Base-by-base conservation (phyloP, 257 asterid species). In the Lycium ferocissimum region DNA sequence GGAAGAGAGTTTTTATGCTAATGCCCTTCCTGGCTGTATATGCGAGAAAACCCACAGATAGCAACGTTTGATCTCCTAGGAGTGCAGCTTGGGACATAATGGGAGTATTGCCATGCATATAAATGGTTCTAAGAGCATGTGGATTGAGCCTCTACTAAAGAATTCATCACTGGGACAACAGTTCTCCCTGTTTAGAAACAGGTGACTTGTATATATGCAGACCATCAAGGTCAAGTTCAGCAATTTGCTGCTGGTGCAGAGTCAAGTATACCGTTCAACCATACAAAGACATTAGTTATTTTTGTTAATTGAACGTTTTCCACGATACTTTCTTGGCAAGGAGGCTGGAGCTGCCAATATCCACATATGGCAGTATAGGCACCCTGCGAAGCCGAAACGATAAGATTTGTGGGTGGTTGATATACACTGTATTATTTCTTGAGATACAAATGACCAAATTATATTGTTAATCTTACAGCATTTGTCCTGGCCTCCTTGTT, bases 1-100 rank as follows among this genome's bases (percentile, higher is more conserved):
- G 58, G 99, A 96, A 90, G 98, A 96, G 88, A 93, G 98, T 88
- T 96, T 94, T 85, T 96, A 92, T 80, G 99, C 99, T 20, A 96
- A 96, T 88, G 96, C 99, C 40, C 89, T 93, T 80, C 98, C 98
- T 15, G 98, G 97, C 69, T 96, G 99, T 86, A 92, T 96, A 66
- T 96, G 99, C 84, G 97, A 94, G 91, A 92, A 58, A 84, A 88
- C 35, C 84, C 91, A 86, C 37, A 89, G 85, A 61, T 89, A 87
- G 81, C 80, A 79, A 80, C 35, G 45, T n/a, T 66, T 38, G 47
- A 69, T 69, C 58, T 38, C 57, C 57, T 8, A 9, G 73, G 59
- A n/a, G 11, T 62, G 40, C 58, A n/a, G 78, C 43, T 17, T n/a
- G 49, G 35, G 26, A 76, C 47, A 76, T 8, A 4, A 22, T 76